A percentile compares a stretch with the other conserved stretches of the same genome.
These are phyloP conservation scores for Paxillus ammoniavirescens DNA, from an alignment of 768 basidiomycete species.

Conservation along the genomic window DNA sequence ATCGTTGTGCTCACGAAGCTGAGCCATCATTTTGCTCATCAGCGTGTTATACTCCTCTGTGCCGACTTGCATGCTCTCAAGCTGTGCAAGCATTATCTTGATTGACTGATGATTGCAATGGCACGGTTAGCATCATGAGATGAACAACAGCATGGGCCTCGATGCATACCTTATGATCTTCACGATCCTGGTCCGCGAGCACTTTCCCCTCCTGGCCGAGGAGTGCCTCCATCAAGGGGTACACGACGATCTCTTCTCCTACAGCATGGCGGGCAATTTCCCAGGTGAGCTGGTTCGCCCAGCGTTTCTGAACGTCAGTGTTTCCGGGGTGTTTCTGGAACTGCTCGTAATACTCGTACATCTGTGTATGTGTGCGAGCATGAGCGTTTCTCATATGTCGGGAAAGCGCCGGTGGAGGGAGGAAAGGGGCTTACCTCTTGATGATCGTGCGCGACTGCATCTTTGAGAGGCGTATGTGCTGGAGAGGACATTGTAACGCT, in stretches of 20 bases:
- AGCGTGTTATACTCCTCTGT: slow-evolving; percentile 41
- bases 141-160: no score
- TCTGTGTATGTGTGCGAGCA: slow-evolving; percentile 31
- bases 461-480: slow-evolving; percentile 24
- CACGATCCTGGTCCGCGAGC: slow-evolving; percentile 54
- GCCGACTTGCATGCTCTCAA: slow-evolving; percentile 46
- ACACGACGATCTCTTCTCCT: slow-evolving; percentile 63
- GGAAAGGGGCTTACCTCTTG: slow-evolving; percentile 36
- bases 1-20: slow-evolving; percentile 53
- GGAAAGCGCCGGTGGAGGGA: not conserved
- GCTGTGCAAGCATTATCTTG: slow-evolving; percentile 42
- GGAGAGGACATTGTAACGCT: not conserved
- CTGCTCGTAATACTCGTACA: slow-evolving; percentile 54
- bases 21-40: slow-evolving; percentile 45
- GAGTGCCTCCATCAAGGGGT: slow-evolving; percentile 58
- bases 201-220: slow-evolving; percentile 49
- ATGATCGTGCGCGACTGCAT: slow-evolving; percentile 49
- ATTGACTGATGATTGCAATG: slow-evolving; percentile 21
- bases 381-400: not conserved
- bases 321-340: slow-evolving; percentile 43
- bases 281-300: slow-evolving; percentile 58
- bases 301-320: slow-evolving; percentile 47
- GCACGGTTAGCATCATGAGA: no score
- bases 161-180: slow-evolving; percentile 48
- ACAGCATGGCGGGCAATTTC: slow-evolving; percentile 61